Base-by-base conservation (phyloP, 1,139 yeast species). In the Williopsis jadinii region DNA sequence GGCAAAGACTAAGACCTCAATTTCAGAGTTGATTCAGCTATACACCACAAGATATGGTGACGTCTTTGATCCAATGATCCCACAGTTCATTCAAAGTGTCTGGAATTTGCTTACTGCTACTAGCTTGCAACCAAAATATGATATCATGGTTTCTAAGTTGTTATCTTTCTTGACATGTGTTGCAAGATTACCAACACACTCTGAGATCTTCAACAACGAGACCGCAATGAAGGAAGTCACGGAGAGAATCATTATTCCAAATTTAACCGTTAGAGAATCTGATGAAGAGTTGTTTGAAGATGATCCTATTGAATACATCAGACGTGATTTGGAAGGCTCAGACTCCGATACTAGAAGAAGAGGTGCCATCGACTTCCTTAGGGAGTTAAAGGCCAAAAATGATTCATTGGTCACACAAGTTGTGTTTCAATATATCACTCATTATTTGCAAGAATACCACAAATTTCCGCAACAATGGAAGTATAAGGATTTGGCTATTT, bases 271-370 rank as follows among this genome's bases (percentile, higher is more conserved):
- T 54, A 82, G 92, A 58, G 90, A 84, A 44, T 72, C 83, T 6
- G 99, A 94, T 59, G 88, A 87, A 55, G 98, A 94, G 60, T 62
- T 81, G 50, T 92, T 94, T 62, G 98, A 92, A 63, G 98, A 94
- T 62, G 98, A 94, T 58, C 98, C 98, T 33, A 83, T 92, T 41
- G 94, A 86, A 54, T 94, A 73, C 58, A 92, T 88, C 14, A 75
- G 97, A 56, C 75, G 95, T 45, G 98, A 94, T 62, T 68, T 94
- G 42, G 98, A 92, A 65, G 98, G 97, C 3, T 82, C 95, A 0
- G 97, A 92, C 58, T 77, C 84, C 31, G 97, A 90, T 56, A 84
- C 97, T 1, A 77, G 98, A 62, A 75, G 97, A 62, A 78, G 95
- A 53, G 80, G 96, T 0, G 83, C 97, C 12, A 85, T 95, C 1